Percentiles rank a stretch among this genome's conserved stretches.
Evolutionary conservation across 805 yeast species (phyloP).

Genomic region (Pichia nakasei): DNA sequence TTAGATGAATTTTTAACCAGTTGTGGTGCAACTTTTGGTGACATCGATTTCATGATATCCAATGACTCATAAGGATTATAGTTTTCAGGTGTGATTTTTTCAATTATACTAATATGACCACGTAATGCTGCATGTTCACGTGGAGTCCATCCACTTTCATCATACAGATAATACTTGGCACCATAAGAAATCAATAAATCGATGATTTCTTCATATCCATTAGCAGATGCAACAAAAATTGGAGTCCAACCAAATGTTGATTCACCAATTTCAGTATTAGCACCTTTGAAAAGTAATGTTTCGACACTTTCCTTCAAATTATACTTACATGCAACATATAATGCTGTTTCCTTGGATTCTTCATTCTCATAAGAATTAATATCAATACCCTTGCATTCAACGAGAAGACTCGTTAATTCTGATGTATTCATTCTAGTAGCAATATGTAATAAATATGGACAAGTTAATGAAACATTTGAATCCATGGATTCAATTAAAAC

Average conservation of each 20-base stretch:
- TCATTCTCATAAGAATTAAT: slow-evolving; percentile 48
- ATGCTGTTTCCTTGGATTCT: slow-evolving; percentile 65
- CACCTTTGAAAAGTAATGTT: slow-evolving; percentile 47
- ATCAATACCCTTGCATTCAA: slow-evolving; percentile 50
- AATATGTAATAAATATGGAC: slow-evolving; percentile 51
- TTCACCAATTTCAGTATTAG: slow-evolving; percentile 72
- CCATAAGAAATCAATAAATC: slow-evolving; percentile 42
- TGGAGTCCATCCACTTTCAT: slow-evolving; percentile 94
- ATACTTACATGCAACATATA: slow-evolving; percentile 71
- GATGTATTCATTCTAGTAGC: slow-evolving; percentile 62
- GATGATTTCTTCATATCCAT: slow-evolving; percentile 59
- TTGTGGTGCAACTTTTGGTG: slow-evolving; percentile 21
- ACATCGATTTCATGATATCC: slow-evolving; percentile 20
- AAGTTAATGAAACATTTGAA: slow-evolving; percentile 30
- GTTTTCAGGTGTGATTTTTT: slow-evolving; percentile 44
- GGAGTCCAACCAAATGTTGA: slow-evolving; percentile 90
- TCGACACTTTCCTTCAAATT: slow-evolving; percentile 46
- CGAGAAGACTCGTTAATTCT: slow-evolving; percentile 43
- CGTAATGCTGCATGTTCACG: slow-evolving; percentile 90
- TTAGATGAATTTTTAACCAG: slow-evolving; percentile 11
- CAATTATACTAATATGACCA: slow-evolving; percentile 72
- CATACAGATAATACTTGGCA: slow-evolving; percentile 49
- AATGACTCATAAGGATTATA: slow-evolving; percentile 27
- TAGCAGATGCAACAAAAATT: slow-evolving; percentile 79
- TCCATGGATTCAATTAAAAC: slow-evolving; percentile 44